phyloP scores from a whole-genome alignment of 768 basidiomycete genomes.

The Tulasnella sp. region DNA sequence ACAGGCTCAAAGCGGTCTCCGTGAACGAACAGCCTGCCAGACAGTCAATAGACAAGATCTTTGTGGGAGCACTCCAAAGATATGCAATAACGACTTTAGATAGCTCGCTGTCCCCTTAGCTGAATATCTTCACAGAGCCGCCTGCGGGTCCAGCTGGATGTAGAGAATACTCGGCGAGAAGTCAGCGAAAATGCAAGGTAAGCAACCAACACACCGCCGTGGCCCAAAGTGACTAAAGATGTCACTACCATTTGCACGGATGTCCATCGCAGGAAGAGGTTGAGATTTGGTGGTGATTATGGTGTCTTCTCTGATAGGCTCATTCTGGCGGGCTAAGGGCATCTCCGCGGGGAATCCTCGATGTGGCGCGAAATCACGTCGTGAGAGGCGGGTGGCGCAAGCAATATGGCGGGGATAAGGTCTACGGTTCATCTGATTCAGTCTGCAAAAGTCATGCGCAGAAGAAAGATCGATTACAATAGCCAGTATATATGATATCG shows the following conservation, averaged over 20 bases:
- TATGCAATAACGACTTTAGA: constrained; percentile 29
- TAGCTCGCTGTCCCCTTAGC: constrained; percentile 2
- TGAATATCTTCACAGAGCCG: neutral
- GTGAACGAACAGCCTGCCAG: constrained; percentile 25
- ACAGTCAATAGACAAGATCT: constrained; percentile 32
- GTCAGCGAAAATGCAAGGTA: neutral
- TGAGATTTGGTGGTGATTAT: neutral
- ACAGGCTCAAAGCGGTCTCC: neutral
- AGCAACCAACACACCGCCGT: neutral
- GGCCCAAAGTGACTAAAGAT: constrained; percentile 36
- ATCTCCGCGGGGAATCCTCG: neutral
- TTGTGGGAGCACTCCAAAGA: constrained; percentile 26
- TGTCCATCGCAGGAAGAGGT: neutral
- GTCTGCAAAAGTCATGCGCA: neutral
- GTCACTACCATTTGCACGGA: neutral
- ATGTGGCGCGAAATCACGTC: neutral
- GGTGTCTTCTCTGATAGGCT: neutral
- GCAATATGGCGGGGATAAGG: constrained; percentile 34
- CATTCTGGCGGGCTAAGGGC: neutral
- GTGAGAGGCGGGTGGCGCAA: constrained; percentile 15
- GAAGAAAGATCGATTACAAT: neutral
- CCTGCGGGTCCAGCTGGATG: neutral
- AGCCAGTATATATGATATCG: constrained; percentile 35
- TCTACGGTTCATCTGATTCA: constrained; percentile 28
- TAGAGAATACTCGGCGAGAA: neutral